Conservation (phyloP, 306 rosid genomes). For the Mimosa pudica region DNA sequence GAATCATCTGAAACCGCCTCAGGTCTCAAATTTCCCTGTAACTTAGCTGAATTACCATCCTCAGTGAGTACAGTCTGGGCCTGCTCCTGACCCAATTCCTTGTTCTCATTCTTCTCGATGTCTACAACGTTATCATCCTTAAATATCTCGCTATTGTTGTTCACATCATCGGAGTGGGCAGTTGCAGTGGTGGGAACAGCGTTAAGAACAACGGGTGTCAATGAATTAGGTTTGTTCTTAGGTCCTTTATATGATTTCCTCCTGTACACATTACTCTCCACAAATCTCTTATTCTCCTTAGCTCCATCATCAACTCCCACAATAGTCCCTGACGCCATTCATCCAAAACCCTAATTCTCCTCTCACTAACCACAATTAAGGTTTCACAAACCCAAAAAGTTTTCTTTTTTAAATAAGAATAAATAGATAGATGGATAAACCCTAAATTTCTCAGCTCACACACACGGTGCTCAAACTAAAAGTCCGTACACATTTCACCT, state of each 20-base stretch:
- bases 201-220: constrained; percentile 25
- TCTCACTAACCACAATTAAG: constrained; percentile 31
- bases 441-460: too few species aligned
- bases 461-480: too few species aligned
- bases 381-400: constrained; percentile 28
- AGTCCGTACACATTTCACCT: too few species aligned
- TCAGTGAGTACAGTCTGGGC: constrained; percentile 22
- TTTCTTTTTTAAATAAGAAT: too few species aligned
- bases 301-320: constrained; percentile 74
- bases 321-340: constrained; percentile 90
- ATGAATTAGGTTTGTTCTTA: constrained; percentile 42
- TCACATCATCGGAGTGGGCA: neutral
- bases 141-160: neutral
- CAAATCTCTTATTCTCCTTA: constrained; percentile 57
- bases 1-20: constrained; percentile 55
- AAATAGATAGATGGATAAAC: too few species aligned
- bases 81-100: constrained; percentile 34
- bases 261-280: constrained; percentile 72
- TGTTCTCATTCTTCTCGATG: constrained; percentile 26
- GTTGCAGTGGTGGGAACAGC: constrained; percentile 6
- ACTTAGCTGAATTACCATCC: constrained; percentile 36
- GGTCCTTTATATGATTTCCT: constrained; percentile 64
- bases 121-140: constrained; percentile 20
- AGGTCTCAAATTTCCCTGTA: constrained; percentile 23
- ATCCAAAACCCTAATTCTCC: constrained; percentile 75